phyloP scores from a whole-genome alignment of 441 rosid genomes.

The Populus hybrid region DNA sequence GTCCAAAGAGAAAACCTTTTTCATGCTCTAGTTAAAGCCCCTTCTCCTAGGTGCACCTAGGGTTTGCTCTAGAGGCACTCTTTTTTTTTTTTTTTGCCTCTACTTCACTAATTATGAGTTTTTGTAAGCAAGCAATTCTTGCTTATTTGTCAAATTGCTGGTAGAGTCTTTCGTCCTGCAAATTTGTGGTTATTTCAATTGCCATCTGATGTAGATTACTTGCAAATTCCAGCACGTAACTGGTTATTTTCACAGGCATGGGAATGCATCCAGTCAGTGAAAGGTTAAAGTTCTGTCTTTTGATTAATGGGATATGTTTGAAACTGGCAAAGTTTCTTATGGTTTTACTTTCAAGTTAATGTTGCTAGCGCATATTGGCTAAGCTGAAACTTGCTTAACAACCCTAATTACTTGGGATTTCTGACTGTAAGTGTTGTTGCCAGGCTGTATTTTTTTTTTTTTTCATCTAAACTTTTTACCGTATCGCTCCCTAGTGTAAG shows the following conservation, averaged over 20 bases:
- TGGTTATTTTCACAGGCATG: background rate
- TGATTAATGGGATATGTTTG: background rate
- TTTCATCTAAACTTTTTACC: background rate
- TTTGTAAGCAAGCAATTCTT: background rate
- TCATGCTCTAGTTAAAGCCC: background rate
- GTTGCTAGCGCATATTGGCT: background rate
- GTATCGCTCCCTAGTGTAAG: background rate
- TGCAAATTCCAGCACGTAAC: background rate
- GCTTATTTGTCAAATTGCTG: background rate
- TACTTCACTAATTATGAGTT: background rate
- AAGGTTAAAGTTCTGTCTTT: background rate
- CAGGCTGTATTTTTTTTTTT: background rate
- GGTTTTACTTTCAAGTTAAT: background rate
- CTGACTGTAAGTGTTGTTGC: background rate
- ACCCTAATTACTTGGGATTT: background rate
- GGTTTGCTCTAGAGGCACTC: background rate
- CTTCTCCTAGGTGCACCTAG: background rate
- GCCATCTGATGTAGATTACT: background rate
- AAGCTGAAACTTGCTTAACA: background rate
- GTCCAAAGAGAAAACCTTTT: too few relatives aligned
- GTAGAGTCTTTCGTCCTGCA: background rate
- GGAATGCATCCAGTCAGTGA: background rate
- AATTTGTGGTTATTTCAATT: background rate
- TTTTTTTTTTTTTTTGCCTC: background rate
- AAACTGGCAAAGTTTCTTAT: background rate